Conservation (phyloP, 441 rosid genomes). For the Pelargonium cotyledonis region DNA sequence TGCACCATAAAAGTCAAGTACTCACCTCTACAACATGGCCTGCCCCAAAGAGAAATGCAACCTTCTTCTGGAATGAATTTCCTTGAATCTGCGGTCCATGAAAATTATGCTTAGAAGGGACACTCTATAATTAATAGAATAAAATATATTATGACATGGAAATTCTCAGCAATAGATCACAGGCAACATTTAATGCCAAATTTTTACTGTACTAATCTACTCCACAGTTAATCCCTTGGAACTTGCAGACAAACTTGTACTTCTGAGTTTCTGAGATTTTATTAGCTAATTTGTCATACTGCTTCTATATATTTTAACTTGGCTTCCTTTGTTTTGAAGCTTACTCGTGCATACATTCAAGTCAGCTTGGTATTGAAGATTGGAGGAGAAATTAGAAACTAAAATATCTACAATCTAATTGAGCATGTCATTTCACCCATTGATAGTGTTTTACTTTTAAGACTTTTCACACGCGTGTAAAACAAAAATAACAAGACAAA, state of each 20-base stretch:
- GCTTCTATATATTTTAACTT: too few relatives aligned
- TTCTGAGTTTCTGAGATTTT: neutral
- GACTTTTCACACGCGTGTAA: neutral
- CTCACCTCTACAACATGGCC: constrained; percentile 73
- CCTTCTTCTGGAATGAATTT: constrained; percentile 96
- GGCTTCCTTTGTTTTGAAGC: too few relatives aligned
- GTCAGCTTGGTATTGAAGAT: too few relatives aligned
- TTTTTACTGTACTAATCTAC: neutral
- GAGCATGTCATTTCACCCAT: neutral
- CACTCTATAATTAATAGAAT: neutral
- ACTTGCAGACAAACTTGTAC: neutral
- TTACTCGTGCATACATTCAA: too few relatives aligned
- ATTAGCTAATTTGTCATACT: neutral
- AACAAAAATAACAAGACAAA: neutral
- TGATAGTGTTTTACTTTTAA: neutral
- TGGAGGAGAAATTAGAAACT: too few relatives aligned
- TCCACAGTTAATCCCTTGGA: constrained; percentile 3
- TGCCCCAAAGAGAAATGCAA: constrained; percentile 69
- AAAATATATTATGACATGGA: neutral
- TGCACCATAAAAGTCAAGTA: constrained; percentile 14
- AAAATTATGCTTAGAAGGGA: neutral
- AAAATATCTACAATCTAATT: neutral
- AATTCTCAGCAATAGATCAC: neutral
- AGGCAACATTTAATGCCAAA: neutral
- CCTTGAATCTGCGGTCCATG: constrained; percentile 60